Conservation (phyloP, 208 protist species). For the Trypanosoma caninum region DNA sequence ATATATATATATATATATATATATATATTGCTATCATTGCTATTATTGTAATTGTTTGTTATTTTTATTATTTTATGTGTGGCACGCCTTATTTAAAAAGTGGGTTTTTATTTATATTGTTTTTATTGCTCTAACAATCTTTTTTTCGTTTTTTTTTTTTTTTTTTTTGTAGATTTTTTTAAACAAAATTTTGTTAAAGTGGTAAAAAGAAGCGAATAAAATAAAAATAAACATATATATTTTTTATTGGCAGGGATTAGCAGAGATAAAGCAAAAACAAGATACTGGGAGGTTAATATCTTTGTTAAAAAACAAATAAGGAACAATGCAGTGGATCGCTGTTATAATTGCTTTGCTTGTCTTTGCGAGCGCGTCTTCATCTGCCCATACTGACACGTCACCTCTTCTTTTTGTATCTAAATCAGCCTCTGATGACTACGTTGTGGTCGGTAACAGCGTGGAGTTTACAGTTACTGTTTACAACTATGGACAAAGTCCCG, state of each 20-base stretch:
- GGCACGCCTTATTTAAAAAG: no score
- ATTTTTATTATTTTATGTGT: no score
- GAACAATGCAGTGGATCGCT: constrained; percentile 13
- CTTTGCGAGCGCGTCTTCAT: constrained; percentile 6
- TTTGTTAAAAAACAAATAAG: constrained; percentile 3
- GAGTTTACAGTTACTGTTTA: constrained; percentile 72
- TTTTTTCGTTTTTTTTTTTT: constrained; percentile 7
- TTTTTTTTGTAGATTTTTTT: not conserved
- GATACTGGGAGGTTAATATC: no score
- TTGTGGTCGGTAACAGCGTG: constrained; percentile 65
- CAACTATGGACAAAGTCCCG: constrained; percentile 80
- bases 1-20: no score
- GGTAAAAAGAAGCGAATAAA: no score
- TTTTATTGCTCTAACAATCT: no score
- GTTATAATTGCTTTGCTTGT: constrained; percentile 15
- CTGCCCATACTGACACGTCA: constrained; percentile 22
- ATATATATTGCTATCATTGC: no score
- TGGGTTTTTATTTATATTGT: no score
- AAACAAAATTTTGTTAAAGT: no score
- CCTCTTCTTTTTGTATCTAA: constrained; percentile 83
- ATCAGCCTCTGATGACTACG: constrained; percentile 62
- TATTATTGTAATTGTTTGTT: no score
- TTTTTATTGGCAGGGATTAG: not conserved
- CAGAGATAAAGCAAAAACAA: not conserved
- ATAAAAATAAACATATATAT: constrained; percentile 14